Conservation (phyloP, 805 yeast species). For the Pichia thaimueangensis region DNA sequence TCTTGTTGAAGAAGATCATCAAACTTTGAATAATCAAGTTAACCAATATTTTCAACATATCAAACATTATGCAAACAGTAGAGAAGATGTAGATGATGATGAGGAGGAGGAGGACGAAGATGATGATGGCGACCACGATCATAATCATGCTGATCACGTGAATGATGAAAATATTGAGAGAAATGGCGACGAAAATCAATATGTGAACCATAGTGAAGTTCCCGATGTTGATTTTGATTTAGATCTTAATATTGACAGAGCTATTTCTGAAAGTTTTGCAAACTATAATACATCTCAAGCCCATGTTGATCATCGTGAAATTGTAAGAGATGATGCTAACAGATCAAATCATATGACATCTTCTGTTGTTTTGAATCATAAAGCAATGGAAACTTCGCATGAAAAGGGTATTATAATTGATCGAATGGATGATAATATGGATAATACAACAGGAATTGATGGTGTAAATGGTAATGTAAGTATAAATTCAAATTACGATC, state of each 20-base stretch:
- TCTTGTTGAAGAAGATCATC: conserved; percentile 20
- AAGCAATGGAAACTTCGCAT: background rate
- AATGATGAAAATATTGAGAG: background rate
- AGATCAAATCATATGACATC: background rate
- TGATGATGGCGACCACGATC: background rate
- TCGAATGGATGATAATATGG: background rate
- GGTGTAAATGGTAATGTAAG: background rate
- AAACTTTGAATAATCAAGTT: conserved; percentile 22
- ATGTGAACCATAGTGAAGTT: background rate
- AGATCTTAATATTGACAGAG: conserved; percentile 3
- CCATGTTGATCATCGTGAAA: background rate
- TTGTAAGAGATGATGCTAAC: background rate
- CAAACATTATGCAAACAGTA: conserved; percentile 1
- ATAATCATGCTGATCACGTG: background rate
- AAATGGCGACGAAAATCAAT: background rate
- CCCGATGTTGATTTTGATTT: conserved; percentile 3
- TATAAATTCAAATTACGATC: background rate
- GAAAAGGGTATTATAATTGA: background rate
- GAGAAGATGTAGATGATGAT: background rate
- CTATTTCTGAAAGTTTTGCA: conserved; percentile 5
- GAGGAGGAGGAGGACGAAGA: background rate
- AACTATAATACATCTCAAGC: background rate
- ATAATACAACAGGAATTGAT: background rate
- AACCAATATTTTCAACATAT: conserved; percentile 21
- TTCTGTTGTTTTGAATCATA: background rate